phyloP scores from a whole-genome alignment of 1,284 basidiomycete genomes.

The Ustilago esculenta region DNA sequence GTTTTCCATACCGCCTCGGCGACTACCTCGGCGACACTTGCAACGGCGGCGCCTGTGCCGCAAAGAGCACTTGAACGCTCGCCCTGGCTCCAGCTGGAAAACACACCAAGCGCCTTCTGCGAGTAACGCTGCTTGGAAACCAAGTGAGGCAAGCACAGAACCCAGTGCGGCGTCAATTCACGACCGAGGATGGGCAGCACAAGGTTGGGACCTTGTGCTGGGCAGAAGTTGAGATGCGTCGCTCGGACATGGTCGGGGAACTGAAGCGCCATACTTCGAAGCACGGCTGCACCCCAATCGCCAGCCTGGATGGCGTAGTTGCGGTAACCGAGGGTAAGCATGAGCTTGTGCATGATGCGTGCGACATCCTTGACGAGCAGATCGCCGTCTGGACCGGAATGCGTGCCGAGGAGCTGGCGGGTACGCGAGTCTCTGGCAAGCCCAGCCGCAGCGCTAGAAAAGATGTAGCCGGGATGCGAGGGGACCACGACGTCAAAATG shows the following conservation, averaged over 20 bases:
- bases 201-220: slow-evolving; percentile 38
- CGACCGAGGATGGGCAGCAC: slow-evolving; percentile 31
- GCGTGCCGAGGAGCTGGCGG: slow-evolving; percentile 25
- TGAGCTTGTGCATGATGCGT: slow-evolving; percentile 53
- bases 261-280: slow-evolving; percentile 36
- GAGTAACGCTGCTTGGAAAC: slow-evolving; percentile 26
- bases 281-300: slow-evolving; percentile 51
- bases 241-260: slow-evolving; percentile 39
- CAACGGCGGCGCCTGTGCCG: slow-evolving; percentile 9
- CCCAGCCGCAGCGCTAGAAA: slow-evolving; percentile 29
- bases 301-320: slow-evolving; percentile 56
- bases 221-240: slow-evolving; percentile 55
- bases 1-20: slow-evolving; percentile 23
- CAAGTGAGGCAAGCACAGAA: slow-evolving; percentile 20
- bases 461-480: slow-evolving; percentile 63
- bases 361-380: slow-evolving; percentile 53
- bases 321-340: slow-evolving; percentile 47
- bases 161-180: slow-evolving; percentile 25
- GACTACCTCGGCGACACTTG: slow-evolving; percentile 3
- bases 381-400: slow-evolving; percentile 48
- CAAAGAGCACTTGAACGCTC: slow-evolving; percentile 8
- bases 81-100: slow-evolving; percentile 19
- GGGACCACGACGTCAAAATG: slow-evolving; percentile 65
- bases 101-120: slow-evolving; percentile 18
- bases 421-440: slow-evolving; percentile 22